A percentile compares a stretch with the other conserved stretches of the same genome.
Evolutionary conservation across 345 rosid species (phyloP).

Genomic region (Arabidopsis suecica): DNA sequence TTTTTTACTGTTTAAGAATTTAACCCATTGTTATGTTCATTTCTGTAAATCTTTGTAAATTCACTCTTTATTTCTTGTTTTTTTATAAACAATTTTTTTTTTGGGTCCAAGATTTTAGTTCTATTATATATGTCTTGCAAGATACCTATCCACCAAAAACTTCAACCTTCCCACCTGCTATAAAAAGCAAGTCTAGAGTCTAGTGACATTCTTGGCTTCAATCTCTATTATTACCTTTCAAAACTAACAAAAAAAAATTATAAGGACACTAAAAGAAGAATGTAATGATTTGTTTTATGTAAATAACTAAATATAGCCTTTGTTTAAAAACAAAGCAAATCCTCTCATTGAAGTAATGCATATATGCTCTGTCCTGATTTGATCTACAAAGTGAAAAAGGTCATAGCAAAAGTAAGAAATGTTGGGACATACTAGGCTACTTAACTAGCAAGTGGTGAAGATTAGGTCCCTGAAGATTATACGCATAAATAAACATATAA

Average conservation of each 20-base stretch:
- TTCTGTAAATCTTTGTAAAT: too few species aligned
- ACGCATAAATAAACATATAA: neutral
- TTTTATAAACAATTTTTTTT: too few species aligned
- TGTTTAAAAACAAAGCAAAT: constrained; percentile 46
- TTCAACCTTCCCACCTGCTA: constrained; percentile 42
- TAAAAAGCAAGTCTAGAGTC: constrained; percentile 34
- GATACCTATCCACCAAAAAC: constrained; percentile 35
- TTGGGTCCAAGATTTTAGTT: too few species aligned
- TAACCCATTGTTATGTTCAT: too few species aligned
- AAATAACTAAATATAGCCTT: too few species aligned
- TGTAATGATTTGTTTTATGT: constrained; percentile 26
- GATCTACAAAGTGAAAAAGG: constrained; percentile 28
- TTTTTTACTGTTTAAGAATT: too few species aligned
- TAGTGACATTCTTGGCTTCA: constrained; percentile 40
- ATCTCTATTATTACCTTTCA: neutral
- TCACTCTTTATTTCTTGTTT: too few species aligned
- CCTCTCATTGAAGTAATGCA: constrained; percentile 63
- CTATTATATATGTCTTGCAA: neutral
- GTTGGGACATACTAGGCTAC: neutral
- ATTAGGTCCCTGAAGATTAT: neutral
- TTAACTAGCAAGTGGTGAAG: constrained; percentile 7
- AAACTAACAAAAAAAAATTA: neutral
- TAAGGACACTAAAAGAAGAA: neutral
- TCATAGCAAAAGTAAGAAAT: constrained; percentile 8
- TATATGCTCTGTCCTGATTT: constrained; percentile 47